A percentile compares a stretch with the other conserved stretches of the same genome.
phyloP scores from a whole-genome alignment of 805 yeast species.

The Kodamaea fukazawae region DNA sequence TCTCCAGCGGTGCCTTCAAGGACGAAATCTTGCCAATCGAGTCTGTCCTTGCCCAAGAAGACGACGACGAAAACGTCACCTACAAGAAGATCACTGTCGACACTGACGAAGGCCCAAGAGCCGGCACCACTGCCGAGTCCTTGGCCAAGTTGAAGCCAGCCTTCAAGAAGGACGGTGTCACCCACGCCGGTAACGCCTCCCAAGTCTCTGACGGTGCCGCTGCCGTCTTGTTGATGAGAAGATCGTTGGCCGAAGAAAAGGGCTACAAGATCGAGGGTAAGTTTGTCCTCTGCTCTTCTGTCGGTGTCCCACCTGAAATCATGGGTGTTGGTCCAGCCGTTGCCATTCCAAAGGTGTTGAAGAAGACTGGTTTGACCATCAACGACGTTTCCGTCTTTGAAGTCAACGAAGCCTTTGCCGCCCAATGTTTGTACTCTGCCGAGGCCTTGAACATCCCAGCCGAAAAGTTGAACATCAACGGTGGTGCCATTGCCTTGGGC shows the following conservation, averaged over 20 bases:
- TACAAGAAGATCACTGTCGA: slow-evolving; percentile 44
- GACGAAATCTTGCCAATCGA: slow-evolving; percentile 86
- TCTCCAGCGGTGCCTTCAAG: slow-evolving; percentile 67
- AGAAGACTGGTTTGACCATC: slow-evolving; percentile 54
- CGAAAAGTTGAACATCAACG: slow-evolving; percentile 72
- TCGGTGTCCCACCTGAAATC: slow-evolving; percentile 94
- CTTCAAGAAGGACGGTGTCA: slow-evolving; percentile 75
- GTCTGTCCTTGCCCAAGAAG: slow-evolving; percentile 53
- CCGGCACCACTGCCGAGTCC: slow-evolving; percentile 76
- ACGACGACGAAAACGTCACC: slow-evolving; percentile 52
- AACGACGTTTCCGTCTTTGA: slow-evolving; percentile 76
- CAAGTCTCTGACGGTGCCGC: slow-evolving; percentile 97
- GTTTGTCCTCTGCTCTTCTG: slow-evolving; percentile 72
- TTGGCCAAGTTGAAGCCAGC: slow-evolving; percentile 82
- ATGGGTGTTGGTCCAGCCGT: slow-evolving; percentile 98
- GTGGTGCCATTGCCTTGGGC: slow-evolving; percentile 96
- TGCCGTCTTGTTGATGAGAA: slow-evolving; percentile 77
- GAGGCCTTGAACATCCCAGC: slow-evolving; percentile 61
- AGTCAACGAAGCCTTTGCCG: slow-evolving; percentile 96
- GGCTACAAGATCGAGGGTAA: slow-evolving; percentile 75
- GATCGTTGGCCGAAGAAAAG: slow-evolving; percentile 76
- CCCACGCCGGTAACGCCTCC: slow-evolving; percentile 96
- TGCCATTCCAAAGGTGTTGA: slow-evolving; percentile 84
- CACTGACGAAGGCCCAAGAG: slow-evolving; percentile 88
- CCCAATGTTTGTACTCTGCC: slow-evolving; percentile 82